These are phyloP conservation scores for Colletotrichum siamense DNA, from an alignment of 2,329 filamentous ascomycete genomes.

Conservation along the genomic window DNA sequence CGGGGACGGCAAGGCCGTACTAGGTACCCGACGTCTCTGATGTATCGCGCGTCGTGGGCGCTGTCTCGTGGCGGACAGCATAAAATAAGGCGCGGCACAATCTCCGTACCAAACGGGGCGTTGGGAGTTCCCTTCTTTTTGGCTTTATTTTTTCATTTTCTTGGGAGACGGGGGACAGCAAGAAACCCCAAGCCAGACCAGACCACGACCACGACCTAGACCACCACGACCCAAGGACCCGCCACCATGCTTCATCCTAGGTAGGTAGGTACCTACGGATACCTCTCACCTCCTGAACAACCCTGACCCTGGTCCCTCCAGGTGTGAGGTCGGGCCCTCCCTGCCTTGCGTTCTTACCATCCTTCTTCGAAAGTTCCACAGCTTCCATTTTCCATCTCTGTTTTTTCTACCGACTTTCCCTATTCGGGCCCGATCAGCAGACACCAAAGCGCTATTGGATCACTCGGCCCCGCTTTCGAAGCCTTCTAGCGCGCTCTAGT, in stretches of 20 bases:
- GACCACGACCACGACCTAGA: conserved; percentile 3
- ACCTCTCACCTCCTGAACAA: not conserved
- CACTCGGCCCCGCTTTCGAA: not conserved
- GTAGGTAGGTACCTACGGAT: too few relatives aligned
- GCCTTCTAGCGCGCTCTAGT: conserved; percentile 17
- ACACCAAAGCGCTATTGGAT: not conserved
- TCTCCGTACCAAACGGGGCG: not conserved
- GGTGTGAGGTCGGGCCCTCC: not conserved
- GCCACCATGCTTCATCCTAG: not conserved
- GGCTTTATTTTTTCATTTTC: too few relatives aligned
- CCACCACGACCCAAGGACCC: not conserved
- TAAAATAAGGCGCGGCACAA: not conserved
- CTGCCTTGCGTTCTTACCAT: not conserved
- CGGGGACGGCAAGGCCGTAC: not conserved
- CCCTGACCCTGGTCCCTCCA: not conserved
- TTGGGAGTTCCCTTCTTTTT: not conserved
- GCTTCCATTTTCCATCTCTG: conserved; percentile 1
- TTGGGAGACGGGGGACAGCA: not conserved
- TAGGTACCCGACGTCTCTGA: not conserved
- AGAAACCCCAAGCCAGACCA: not conserved
- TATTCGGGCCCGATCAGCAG: not conserved
- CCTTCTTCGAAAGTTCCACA: conserved; percentile 13
- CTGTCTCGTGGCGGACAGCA: not conserved
- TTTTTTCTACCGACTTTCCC: not conserved
- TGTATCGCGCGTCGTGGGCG: not conserved